A percentile compares a stretch with the other conserved stretches of the same genome.
phyloP scores from a whole-genome alignment of 2,329 filamentous ascomycete genomes.

The Cercospora sp. region DNA sequence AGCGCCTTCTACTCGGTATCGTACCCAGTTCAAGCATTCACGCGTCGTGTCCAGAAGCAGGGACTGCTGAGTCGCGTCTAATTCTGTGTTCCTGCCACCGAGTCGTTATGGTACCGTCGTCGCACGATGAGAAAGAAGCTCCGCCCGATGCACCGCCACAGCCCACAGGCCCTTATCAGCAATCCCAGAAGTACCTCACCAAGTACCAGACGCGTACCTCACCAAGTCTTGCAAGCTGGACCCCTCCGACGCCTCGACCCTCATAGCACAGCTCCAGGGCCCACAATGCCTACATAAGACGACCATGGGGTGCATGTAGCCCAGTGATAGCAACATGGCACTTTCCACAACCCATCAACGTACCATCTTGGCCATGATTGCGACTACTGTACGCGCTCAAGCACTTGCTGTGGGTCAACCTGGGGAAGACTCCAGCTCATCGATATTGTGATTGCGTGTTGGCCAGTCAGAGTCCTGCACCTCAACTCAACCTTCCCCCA shows the following conservation, averaged over 20 bases:
- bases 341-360: neutral
- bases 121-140: neutral
- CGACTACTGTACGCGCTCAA: conserved; percentile 5
- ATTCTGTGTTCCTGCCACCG: neutral
- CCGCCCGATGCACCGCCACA: conserved; percentile 24
- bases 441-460: conserved; percentile 8
- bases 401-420: neutral
- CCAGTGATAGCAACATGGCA: neutral
- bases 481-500: conserved; percentile 13
- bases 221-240: neutral
- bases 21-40: neutral
- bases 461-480: neutral
- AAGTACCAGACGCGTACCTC: conserved; percentile 30
- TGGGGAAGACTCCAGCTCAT: conserved; percentile 5
- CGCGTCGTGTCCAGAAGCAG: neutral
- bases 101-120: neutral
- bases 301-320: conserved; percentile 22
- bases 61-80: neutral
- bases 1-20: neutral
- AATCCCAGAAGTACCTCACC: conserved; percentile 24
- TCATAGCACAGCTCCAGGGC: conserved; percentile 19
- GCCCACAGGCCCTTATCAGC: conserved; percentile 4
- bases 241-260: conserved; percentile 19
- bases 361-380: neutral
- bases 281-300: conserved; percentile 28